Percentiles rank a stretch among this genome's conserved stretches.
Evolutionary conservation across 192 early-diverging fungal genomes (phyloP).

Genomic region (Piromyces sp.): DNA sequence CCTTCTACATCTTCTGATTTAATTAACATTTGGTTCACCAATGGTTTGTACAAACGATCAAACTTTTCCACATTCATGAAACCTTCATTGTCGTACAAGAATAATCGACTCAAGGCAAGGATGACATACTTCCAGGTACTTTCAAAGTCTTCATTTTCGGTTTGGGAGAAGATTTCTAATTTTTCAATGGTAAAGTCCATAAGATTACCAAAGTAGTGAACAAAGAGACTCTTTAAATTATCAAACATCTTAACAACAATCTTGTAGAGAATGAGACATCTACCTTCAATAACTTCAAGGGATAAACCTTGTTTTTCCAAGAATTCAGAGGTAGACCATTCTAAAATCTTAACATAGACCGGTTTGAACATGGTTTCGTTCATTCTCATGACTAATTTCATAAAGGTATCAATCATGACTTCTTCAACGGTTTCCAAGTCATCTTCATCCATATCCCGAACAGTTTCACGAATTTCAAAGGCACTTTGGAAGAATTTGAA

Average conservation of each 20-base stretch:
- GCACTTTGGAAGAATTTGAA: conserved; percentile 68
- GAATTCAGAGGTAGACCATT: conserved; percentile 39
- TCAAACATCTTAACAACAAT: conserved; percentile 19
- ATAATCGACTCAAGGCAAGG: conserved; percentile 37
- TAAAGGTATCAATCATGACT: conserved; percentile 50
- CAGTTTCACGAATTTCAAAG: conserved; percentile 12
- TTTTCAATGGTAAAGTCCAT: conserved; percentile 44
- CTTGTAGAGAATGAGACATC: conserved; percentile 18
- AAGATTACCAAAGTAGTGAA: conserved; percentile 62
- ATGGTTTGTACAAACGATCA: conserved; percentile 48
- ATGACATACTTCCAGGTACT: conserved; percentile 57
- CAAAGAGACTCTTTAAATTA: conserved; percentile 40
- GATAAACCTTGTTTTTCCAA: conserved; percentile 12
- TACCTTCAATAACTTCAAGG: conserved; percentile 3
- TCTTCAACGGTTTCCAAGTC: conserved; percentile 39
- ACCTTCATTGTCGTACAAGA: conserved; percentile 41
- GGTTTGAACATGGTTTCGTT: conserved; percentile 92
- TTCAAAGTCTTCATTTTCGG: conserved; percentile 18
- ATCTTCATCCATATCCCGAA: neutral
- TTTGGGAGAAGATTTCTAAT: conserved; percentile 27
- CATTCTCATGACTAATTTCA: conserved; percentile 70
- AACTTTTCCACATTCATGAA: conserved; percentile 58
- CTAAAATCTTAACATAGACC: conserved; percentile 68
- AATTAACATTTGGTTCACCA: conserved; percentile 58
- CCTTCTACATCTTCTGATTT: conserved; percentile 11